phyloP scores from a whole-genome alignment of 495 filamentous ascomycete species.

The Aspergillus funiculosus region DNA sequence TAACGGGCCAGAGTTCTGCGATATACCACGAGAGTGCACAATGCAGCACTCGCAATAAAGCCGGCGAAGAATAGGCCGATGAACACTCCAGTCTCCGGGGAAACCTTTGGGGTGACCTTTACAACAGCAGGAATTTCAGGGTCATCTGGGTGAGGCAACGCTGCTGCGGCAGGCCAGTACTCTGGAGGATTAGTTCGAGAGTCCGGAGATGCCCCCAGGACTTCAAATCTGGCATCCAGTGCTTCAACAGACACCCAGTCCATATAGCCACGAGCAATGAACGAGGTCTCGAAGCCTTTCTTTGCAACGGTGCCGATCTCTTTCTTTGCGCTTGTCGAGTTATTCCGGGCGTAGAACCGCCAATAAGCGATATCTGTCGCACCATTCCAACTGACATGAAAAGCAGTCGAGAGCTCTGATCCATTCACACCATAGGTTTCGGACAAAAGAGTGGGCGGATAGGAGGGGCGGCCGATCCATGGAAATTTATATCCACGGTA shows the following conservation, averaged over 20 bases:
- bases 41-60: too few relatives aligned
- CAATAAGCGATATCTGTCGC: slow-evolving; percentile 39
- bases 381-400: slow-evolving; percentile 44
- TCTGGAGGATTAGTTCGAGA: slow-evolving; percentile 4
- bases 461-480: slow-evolving; percentile 18
- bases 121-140: not conserved
- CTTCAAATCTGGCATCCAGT: slow-evolving; percentile 17
- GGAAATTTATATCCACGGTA: slow-evolving; percentile 18
- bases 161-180: slow-evolving; percentile 7
- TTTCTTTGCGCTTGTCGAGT: slow-evolving; percentile 21
- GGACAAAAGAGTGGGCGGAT: slow-evolving; percentile 14
- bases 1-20: too few relatives aligned
- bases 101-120: too few relatives aligned
- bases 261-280: slow-evolving; percentile 28
- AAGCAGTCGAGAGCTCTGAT: slow-evolving; percentile 26
- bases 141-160: too few relatives aligned
- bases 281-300: slow-evolving; percentile 31
- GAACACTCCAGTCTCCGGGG: too few relatives aligned
- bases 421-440: slow-evolving; percentile 23
- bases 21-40: too few relatives aligned
- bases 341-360: slow-evolving; percentile 32
- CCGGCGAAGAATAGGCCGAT: too few relatives aligned
- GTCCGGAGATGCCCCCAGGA: slow-evolving; percentile 8
- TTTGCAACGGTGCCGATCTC: slow-evolving; percentile 24
- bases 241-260: slow-evolving; percentile 48